These are phyloP conservation scores for Hypoxylon subgilvum DNA, from an alignment of 495 filamentous ascomycete genomes.

Conservation along the genomic window DNA sequence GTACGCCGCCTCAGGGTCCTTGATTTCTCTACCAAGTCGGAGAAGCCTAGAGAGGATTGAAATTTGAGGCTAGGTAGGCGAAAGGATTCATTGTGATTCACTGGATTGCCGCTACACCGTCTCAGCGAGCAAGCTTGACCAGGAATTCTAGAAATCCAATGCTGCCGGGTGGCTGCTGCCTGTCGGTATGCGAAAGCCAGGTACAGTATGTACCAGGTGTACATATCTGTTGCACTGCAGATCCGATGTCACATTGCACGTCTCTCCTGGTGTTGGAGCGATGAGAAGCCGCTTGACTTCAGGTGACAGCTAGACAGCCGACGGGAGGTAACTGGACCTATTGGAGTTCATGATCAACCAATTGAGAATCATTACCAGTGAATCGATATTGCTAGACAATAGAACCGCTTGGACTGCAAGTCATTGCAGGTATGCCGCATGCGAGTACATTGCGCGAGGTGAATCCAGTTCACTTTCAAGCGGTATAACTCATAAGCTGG, in stretches of 20 bases:
- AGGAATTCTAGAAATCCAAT: too few relatives aligned
- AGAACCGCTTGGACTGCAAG: conserved; percentile 19
- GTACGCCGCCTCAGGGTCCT: not conserved
- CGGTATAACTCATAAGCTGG: too few relatives aligned
- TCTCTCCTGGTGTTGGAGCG: not conserved
- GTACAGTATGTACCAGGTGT: not conserved
- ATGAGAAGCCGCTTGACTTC: conserved; percentile 14
- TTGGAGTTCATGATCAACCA: conserved; percentile 24
- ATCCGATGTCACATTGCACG: conserved; percentile 24
- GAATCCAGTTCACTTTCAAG: too few relatives aligned
- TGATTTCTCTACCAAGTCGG: not conserved
- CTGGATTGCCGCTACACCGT: not conserved
- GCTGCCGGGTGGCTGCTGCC: too few relatives aligned
- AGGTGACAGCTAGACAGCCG: conserved; percentile 18
- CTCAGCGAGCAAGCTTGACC: too few relatives aligned
- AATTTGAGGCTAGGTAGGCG: conserved; percentile 6
- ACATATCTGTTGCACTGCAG: not conserved
- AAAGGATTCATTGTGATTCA: conserved; percentile 17
- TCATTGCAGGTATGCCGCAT: conserved; percentile 1
- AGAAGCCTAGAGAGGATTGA: not conserved
- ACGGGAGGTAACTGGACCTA: conserved; percentile 15
- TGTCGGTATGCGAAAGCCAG: too few relatives aligned
- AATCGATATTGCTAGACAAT: not conserved
- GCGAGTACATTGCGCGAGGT: not conserved
- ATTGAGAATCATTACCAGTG: conserved; percentile 4